Percentiles rank a stretch among this genome's conserved stretches.
These are phyloP conservation scores for Trypanosoma avium DNA, from an alignment of 208 protist genomes.

Conservation along the genomic window DNA sequence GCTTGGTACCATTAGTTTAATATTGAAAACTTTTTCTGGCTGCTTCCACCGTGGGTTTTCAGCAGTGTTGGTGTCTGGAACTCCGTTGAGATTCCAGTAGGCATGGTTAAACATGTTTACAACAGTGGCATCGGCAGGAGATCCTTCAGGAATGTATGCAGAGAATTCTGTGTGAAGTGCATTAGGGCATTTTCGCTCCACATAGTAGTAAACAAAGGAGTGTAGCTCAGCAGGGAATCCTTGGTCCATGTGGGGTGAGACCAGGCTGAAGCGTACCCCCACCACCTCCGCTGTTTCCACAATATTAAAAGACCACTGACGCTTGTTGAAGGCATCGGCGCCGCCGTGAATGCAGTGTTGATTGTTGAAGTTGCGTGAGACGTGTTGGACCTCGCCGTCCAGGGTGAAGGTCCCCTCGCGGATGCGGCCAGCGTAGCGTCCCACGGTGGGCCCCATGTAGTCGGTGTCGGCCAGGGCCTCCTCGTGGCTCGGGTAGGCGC, in stretches of 20 bases:
- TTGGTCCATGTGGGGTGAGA: conserved; percentile 41
- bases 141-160: conserved; percentile 32
- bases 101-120: conserved; percentile 66
- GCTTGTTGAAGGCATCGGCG: conserved; percentile 56
- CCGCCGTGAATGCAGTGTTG: conserved; percentile 54
- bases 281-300: conserved; percentile 25
- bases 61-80: conserved; percentile 24
- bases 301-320: conserved; percentile 45
- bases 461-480: conserved; percentile 41
- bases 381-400: conserved; percentile 38
- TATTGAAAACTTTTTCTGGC: conserved; percentile 36
- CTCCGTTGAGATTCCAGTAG: conserved; percentile 67
- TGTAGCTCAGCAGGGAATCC: conserved; percentile 40
- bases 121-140: conserved; percentile 34
- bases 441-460: conserved; percentile 64
- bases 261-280: conserved; percentile 22
- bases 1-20: conserved; percentile 44
- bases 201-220: conserved; percentile 32
- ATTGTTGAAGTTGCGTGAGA: conserved; percentile 18
- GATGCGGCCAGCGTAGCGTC: conserved; percentile 67
- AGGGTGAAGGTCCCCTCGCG: conserved; percentile 42
- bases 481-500: conserved; percentile 45
- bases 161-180: conserved; percentile 32
- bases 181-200: conserved; percentile 24
- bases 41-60: conserved; percentile 15